Conservation (phyloP, 768 basidiomycete genomes). For the Leccinum subtestaceum region DNA sequence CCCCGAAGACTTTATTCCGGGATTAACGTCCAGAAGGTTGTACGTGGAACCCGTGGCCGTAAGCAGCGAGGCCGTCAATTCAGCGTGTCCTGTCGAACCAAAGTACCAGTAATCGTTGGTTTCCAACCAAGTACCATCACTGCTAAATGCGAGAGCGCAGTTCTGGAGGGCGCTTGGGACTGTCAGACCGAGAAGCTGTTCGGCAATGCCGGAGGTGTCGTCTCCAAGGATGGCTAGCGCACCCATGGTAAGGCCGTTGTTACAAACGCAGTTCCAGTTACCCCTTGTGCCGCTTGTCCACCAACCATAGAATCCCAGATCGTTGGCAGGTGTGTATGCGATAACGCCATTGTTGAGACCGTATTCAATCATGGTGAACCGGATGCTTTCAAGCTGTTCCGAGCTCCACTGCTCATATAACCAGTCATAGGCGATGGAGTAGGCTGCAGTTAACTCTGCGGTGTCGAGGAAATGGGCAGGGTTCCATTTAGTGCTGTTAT, state of each 20-base stretch:
- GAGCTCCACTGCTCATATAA: slow-evolving; percentile 79
- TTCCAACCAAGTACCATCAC: slow-evolving; percentile 91
- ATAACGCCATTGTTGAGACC: slow-evolving; percentile 68
- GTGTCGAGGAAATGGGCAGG: slow-evolving; percentile 85
- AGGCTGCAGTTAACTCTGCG: slow-evolving; percentile 88
- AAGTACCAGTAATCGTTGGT: slow-evolving; percentile 97
- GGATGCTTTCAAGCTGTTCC: slow-evolving; percentile 68
- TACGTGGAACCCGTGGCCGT: slow-evolving; percentile 85
- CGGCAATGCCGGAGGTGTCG: slow-evolving; percentile 71
- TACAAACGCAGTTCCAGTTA: slow-evolving; percentile 99
- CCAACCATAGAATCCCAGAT: slow-evolving; percentile 56
- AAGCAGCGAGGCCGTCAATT: slow-evolving; percentile 79
- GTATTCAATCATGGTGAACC: slow-evolving; percentile 68
- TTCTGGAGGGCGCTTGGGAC: slow-evolving; percentile 73
- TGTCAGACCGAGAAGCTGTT: slow-evolving; percentile 62
- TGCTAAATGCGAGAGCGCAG: slow-evolving; percentile 60
- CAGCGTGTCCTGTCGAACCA: slow-evolving; percentile 86
- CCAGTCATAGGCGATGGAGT: slow-evolving; percentile 96
- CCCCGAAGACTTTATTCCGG: slow-evolving; percentile 70
- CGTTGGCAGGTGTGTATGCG: slow-evolving; percentile 44
- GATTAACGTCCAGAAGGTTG: slow-evolving; percentile 66
- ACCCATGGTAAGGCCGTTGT: slow-evolving; percentile 83
- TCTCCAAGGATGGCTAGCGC: slow-evolving; percentile 88
- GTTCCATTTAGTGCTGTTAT: slow-evolving; percentile 75
- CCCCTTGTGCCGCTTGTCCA: slow-evolving; percentile 73